phyloP scores from a whole-genome alignment of 177 flowering plant genomes.

The Telopea speciosissima region DNA sequence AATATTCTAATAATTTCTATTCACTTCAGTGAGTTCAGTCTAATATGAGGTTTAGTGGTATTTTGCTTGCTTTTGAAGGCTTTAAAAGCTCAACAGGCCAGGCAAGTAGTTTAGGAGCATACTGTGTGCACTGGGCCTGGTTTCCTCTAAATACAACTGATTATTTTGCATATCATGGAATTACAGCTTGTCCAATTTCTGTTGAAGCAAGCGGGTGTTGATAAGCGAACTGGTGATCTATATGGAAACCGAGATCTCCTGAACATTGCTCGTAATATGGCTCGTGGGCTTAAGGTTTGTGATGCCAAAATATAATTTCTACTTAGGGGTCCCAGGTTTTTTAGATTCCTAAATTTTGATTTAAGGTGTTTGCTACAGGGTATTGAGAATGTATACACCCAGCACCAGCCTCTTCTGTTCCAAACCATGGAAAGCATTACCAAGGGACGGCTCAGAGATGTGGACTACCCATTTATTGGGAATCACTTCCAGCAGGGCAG shows the following conservation, averaged over 20 bases:
- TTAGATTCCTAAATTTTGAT: conserved; percentile 4
- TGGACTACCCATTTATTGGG: conserved; percentile 87
- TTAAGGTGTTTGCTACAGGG: conserved; percentile 43
- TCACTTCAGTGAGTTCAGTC: too few species aligned
- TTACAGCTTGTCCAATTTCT: conserved; percentile 92
- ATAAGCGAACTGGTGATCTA: conserved; percentile 89
- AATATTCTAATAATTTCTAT: too few species aligned
- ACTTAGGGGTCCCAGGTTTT: conserved; percentile 1
- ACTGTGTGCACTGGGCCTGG: not conserved
- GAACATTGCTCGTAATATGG: conserved; percentile 97
- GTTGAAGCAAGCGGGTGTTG: conserved; percentile 93
- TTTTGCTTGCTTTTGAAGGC: not conserved
- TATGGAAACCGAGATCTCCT: conserved; percentile 88
- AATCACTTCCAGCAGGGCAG: conserved; percentile 94
- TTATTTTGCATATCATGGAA: conserved; percentile 15
- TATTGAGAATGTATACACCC: conserved; percentile 96
- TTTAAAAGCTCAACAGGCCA: conserved; percentile 2
- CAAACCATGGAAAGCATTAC: conserved; percentile 92
- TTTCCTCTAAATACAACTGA: conserved; percentile 5
- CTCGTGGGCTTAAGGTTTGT: conserved; percentile 94
- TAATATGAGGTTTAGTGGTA: not conserved
- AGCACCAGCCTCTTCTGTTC: conserved; percentile 90
- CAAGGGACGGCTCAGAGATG: conserved; percentile 87
- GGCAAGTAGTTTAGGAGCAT: conserved; percentile 1
- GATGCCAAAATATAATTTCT: not conserved